phyloP scores from a whole-genome alignment of 140 eudicot genomes.

The Anethum foeniculum region DNA sequence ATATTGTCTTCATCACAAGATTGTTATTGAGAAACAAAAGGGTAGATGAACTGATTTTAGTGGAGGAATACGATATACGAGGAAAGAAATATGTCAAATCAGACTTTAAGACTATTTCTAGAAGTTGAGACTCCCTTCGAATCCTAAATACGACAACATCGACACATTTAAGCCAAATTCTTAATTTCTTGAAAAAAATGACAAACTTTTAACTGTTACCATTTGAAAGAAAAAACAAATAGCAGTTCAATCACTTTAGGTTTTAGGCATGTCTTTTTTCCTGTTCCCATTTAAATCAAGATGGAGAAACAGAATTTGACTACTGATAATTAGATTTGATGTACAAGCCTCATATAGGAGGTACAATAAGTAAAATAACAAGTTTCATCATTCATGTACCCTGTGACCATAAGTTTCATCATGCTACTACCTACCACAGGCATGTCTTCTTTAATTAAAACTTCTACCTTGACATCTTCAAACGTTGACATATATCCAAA shows the following conservation, averaged over 20 bases:
- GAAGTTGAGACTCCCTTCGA: not conserved
- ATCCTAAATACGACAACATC: not conserved
- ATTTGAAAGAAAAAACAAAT: not conserved
- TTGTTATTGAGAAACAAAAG: not conserved
- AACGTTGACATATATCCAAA: constrained; percentile 96
- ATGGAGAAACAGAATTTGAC: not conserved
- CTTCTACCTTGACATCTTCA: constrained; percentile 82
- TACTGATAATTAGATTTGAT: not conserved
- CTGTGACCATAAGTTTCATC: not conserved
- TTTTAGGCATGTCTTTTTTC: not conserved
- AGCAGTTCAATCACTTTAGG: not conserved
- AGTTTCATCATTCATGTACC: not conserved
- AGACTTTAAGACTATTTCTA: not conserved
- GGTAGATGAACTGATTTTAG: not conserved
- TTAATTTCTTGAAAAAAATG: not conserved
- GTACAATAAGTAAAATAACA: not conserved
- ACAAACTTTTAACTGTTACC: not conserved
- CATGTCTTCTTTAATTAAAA: not conserved
- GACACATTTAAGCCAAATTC: not conserved
- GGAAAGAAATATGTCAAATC: not conserved
- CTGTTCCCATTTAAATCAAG: not conserved
- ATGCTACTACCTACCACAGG: not conserved
- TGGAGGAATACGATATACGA: not conserved
- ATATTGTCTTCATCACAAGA: not conserved
- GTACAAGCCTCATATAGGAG: not conserved